These are phyloP conservation scores for Colletotrichum gloeosporioides DNA, from an alignment of 2,329 filamentous ascomycete species.

Conservation along the genomic window DNA sequence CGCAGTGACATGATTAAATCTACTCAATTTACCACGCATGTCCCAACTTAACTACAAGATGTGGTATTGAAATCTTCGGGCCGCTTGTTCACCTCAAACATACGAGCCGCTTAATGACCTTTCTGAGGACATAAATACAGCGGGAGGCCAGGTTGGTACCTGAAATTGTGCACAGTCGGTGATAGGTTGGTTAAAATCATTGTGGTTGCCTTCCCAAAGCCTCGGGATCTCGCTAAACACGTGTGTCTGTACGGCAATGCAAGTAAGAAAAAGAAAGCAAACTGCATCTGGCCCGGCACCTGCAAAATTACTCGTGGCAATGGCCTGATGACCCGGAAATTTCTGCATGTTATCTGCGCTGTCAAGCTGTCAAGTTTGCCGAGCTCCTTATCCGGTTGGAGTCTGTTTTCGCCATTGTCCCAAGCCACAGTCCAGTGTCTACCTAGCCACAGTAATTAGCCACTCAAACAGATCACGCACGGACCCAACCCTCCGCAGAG, in stretches of 20 bases:
- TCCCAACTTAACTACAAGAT: too few relatives aligned
- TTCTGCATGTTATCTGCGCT: neutral
- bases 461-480: neutral
- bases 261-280: neutral
- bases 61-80: too few relatives aligned
- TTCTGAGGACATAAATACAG: too few relatives aligned
- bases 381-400: neutral
- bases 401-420: accelerated
- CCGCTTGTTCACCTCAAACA: too few relatives aligned
- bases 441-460: neutral
- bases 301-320: neutral
- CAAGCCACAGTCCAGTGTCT: neutral
- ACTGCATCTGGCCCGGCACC: neutral
- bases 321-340: neutral
- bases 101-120: too few relatives aligned
- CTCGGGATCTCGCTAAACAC: neutral
- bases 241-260: neutral
- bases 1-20: too few relatives aligned
- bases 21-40: too few relatives aligned
- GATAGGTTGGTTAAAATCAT: neutral
- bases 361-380: neutral
- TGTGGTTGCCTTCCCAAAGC: neutral
- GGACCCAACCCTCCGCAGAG: too few relatives aligned
- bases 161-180: too few relatives aligned
- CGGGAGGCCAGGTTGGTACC: too few relatives aligned